Conservation (phyloP, 208 protist genomes). For the Trypanosoma mega region DNA sequence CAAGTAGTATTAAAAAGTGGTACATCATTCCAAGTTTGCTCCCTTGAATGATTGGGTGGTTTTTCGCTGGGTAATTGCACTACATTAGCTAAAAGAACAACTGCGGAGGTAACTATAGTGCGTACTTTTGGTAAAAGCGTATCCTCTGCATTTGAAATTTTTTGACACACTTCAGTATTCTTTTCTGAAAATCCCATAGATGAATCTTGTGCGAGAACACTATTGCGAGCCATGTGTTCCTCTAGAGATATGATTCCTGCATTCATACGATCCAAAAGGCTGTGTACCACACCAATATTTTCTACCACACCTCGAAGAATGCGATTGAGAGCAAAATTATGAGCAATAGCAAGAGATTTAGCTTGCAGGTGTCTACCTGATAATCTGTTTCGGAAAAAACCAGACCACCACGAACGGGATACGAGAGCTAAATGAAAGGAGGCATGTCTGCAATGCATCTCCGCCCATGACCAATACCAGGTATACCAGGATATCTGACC, state of each 20-base stretch:
- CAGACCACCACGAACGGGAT: slow-evolving; percentile 39
- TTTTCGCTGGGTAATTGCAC: too few relatives aligned
- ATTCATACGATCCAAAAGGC: slow-evolving; percentile 51
- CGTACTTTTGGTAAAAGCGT: too few relatives aligned
- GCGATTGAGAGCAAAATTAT: slow-evolving; percentile 51
- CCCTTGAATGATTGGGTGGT: too few relatives aligned
- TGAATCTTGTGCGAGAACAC: too few relatives aligned
- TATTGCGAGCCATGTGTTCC: slow-evolving; percentile 30
- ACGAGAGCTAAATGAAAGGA: slow-evolving; percentile 44
- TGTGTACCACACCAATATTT: slow-evolving; percentile 50
- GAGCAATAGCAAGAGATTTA: slow-evolving; percentile 33
- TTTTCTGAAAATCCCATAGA: too few relatives aligned
- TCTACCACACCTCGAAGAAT: slow-evolving; percentile 52
- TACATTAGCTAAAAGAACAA: too few relatives aligned
- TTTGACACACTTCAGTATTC: too few relatives aligned
- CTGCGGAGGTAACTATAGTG: too few relatives aligned
- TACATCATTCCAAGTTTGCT: too few relatives aligned
- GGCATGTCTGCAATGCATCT: slow-evolving; percentile 41
- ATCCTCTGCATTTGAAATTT: too few relatives aligned
- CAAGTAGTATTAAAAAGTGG: too few relatives aligned
- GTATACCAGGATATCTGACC: slow-evolving; percentile 54
- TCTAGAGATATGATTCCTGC: slow-evolving; percentile 26
- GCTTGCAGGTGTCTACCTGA: slow-evolving; percentile 14
- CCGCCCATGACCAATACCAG: slow-evolving; percentile 75
- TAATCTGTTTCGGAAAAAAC: slow-evolving; percentile 28